Percentiles rank a stretch among this genome's conserved stretches.
These are phyloP conservation scores for Pythium folliculosum DNA, from an alignment of 352 stramenopile species.

Conservation along the genomic window DNA sequence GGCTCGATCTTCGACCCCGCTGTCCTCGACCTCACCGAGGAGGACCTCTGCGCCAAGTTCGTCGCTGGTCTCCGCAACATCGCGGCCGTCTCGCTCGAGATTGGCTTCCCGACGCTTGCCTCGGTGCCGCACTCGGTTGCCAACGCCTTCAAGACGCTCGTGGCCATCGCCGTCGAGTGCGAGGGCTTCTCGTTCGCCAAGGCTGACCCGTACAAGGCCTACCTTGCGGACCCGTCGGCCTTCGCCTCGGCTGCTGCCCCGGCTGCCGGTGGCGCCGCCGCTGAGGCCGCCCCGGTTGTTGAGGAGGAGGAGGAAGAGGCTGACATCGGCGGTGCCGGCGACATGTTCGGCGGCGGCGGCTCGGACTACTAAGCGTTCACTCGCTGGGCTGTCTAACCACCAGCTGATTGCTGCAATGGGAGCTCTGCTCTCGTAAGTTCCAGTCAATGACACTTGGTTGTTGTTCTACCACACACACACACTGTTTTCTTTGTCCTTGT, in stretches of 20 bases:
- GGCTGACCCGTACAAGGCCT: slow-evolving; percentile 96
- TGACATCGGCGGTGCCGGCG: slow-evolving; percentile 83
- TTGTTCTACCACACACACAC: slow-evolving; percentile 20
- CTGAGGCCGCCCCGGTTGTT: slow-evolving; percentile 60
- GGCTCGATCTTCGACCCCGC: slow-evolving; percentile 98
- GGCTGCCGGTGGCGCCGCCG: slow-evolving; percentile 76
- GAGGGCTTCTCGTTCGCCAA: slow-evolving; percentile 98
- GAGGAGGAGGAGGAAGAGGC: slow-evolving; percentile 77
- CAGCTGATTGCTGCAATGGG: slow-evolving; percentile 1
- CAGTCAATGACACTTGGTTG: slow-evolving; percentile 25
- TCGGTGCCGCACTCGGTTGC: slow-evolving; percentile 98
- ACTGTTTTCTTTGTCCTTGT: not conserved
- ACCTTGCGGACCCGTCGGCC: slow-evolving; percentile 93
- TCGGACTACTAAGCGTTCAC: slow-evolving; percentile 65
- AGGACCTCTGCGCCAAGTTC: slow-evolving; percentile 97
- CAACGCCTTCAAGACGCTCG: slow-evolving; percentile 98
- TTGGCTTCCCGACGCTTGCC: slow-evolving; percentile 96
- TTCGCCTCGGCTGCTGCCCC: slow-evolving; percentile 89
- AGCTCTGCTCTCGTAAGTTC: slow-evolving; percentile 3
- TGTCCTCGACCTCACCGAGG: slow-evolving; percentile 98
- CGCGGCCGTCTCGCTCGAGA: slow-evolving; percentile 94
- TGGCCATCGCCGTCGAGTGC: slow-evolving; percentile 95
- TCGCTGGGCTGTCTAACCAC: not conserved
- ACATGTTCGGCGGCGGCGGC: slow-evolving; percentile 81
- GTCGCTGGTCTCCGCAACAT: slow-evolving; percentile 92